These are phyloP conservation scores for Botrytis pseudocinerea DNA, from an alignment of 2,329 filamentous ascomycete genomes.

Conservation along the genomic window DNA sequence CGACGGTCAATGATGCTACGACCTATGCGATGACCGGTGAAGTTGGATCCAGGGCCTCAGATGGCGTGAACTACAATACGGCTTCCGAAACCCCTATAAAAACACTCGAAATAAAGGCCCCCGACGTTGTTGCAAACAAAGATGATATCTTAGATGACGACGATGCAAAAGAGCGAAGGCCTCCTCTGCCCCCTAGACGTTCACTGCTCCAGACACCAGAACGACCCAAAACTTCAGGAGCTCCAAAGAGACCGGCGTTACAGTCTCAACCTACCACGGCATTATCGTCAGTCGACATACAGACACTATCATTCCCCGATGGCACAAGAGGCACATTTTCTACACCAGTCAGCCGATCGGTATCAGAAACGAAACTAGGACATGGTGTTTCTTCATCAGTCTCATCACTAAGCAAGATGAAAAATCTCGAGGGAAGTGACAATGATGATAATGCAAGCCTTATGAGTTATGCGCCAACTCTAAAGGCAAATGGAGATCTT, in stretches of 20 bases:
- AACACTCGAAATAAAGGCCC: background rate
- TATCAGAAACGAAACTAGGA: slow-evolving; percentile 38
- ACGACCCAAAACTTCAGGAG: slow-evolving; percentile 27
- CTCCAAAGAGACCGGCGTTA: slow-evolving; percentile 40
- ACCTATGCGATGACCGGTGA: slow-evolving; percentile 33
- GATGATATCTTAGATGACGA: slow-evolving; percentile 15
- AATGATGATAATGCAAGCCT: slow-evolving; percentile 52
- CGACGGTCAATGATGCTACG: slow-evolving; percentile 32
- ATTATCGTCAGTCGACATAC: slow-evolving; percentile 76
- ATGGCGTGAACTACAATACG: slow-evolving; percentile 6
- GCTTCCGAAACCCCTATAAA: slow-evolving; percentile 1
- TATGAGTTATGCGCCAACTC: slow-evolving; percentile 50
- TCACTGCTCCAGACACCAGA: slow-evolving; percentile 37
- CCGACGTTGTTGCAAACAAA: slow-evolving; percentile 2
- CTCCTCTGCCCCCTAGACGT: slow-evolving; percentile 50
- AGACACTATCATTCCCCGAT: slow-evolving; percentile 72
- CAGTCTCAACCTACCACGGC: slow-evolving; percentile 78
- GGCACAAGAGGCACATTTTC: slow-evolving; percentile 65
- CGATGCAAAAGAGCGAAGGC: slow-evolving; percentile 43
- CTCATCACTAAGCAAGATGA: slow-evolving; percentile 37
- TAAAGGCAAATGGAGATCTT: slow-evolving; percentile 64
- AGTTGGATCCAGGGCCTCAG: slow-evolving; percentile 28
- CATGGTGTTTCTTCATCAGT: slow-evolving; percentile 29
- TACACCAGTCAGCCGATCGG: slow-evolving; percentile 42
- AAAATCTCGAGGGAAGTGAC: slow-evolving; percentile 48